Conservation (phyloP, 192 early-diverging fungal genomes). For the Chytriomyces hyalinus region DNA sequence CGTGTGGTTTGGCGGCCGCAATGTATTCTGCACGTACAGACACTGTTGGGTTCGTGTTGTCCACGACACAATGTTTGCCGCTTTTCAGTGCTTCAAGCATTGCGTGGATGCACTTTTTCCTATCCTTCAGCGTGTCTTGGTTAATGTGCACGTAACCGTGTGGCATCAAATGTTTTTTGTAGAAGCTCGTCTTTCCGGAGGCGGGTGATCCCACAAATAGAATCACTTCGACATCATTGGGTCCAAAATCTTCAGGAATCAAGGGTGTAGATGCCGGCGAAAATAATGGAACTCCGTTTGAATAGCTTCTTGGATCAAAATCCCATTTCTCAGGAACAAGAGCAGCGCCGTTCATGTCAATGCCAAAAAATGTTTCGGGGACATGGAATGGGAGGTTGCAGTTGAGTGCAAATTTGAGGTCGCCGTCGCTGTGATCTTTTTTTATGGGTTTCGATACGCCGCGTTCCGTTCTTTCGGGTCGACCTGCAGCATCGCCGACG, state of each 20-base stretch:
- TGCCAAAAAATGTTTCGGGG: conserved; percentile 79
- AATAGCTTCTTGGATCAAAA: conserved; percentile 16
- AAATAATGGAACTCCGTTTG: background rate
- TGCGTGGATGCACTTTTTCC: conserved; percentile 73
- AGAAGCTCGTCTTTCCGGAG: conserved; percentile 82
- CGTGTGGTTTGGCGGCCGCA: conserved; percentile 54
- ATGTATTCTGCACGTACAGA: conserved; percentile 70
- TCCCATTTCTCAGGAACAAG: conserved; percentile 23
- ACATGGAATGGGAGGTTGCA: conserved; percentile 75
- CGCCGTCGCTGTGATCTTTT: conserved; percentile 84
- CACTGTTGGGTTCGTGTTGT: conserved; percentile 82
- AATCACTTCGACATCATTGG: conserved; percentile 61
- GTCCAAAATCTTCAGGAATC: conserved; percentile 13
- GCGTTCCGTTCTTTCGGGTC: conserved; percentile 62
- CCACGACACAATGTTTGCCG: conserved; percentile 73
- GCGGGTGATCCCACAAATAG: conserved; percentile 84
- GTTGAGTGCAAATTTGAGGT: conserved; percentile 85
- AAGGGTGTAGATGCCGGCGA: conserved; percentile 6
- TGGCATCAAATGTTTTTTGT: conserved; percentile 61
- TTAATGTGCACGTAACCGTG: conserved; percentile 78
- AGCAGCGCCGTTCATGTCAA: conserved; percentile 16
- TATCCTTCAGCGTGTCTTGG: conserved; percentile 80
- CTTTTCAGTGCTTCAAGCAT: conserved; percentile 56
- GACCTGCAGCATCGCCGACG: conserved; percentile 94
- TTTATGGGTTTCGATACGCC: conserved; percentile 36